A percentile compares a stretch with the other conserved stretches of the same genome.
These are phyloP conservation scores for Sporothrix mexicana DNA, from an alignment of 2,329 filamentous ascomycete species.

Conservation along the genomic window DNA sequence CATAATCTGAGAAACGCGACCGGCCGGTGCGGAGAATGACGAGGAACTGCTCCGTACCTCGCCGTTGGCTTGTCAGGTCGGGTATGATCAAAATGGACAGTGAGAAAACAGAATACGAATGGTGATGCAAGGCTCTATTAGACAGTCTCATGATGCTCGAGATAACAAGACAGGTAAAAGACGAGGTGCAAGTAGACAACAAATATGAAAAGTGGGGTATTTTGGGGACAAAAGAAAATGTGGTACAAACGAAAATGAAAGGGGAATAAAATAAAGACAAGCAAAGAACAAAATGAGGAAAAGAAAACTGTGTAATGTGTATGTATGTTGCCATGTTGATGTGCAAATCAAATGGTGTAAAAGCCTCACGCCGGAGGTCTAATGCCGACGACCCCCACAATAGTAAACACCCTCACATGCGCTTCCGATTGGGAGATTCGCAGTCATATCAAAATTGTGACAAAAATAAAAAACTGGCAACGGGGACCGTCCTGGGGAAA, in stretches of 20 bases:
- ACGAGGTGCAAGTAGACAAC: not conserved
- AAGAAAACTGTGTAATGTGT: conserved; percentile 6
- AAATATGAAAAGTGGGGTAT: conserved; percentile 30
- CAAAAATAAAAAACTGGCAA: not conserved
- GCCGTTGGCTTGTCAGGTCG: not conserved
- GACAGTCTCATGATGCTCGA: not conserved
- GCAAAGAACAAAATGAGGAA: conserved; percentile 12
- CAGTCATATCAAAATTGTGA: not conserved
- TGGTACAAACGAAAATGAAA: not conserved
- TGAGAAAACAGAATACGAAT: not conserved
- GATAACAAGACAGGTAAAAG: not conserved
- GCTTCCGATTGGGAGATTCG: not conserved
- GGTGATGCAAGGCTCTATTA: conserved; percentile 1
- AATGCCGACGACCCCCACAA: not conserved
- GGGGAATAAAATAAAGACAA: not conserved
- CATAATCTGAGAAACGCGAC: not conserved
- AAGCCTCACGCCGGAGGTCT: not conserved
- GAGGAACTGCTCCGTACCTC: no score
- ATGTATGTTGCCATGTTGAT: conserved; percentile 19
- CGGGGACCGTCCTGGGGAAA: not conserved
- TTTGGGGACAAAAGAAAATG: conserved; percentile 26
- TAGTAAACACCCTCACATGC: not conserved
- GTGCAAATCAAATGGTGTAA: conserved; percentile 19
- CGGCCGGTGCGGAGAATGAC: not conserved
- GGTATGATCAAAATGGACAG: not conserved